A percentile compares a stretch with the other conserved stretches of the same genome.
Conservation (phyloP, 179 eudicot species). For the Spinacia oleracea region DNA sequence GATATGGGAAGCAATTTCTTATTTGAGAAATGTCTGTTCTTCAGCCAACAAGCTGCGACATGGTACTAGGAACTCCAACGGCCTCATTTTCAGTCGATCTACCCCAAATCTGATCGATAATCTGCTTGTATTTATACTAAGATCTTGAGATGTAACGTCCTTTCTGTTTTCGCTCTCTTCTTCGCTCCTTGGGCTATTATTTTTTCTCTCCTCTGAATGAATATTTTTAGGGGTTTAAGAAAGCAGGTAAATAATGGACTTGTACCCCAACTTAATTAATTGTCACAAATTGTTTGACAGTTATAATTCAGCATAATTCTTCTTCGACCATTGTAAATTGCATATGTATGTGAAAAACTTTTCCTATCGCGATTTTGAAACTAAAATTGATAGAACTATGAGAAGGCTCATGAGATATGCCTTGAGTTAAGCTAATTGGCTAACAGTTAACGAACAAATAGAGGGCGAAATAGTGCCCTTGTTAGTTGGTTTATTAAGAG, state of each 20-base stretch:
- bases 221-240: neutral
- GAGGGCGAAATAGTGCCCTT: neutral
- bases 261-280: neutral
- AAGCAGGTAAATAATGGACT: constrained; percentile 12
- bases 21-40: neutral
- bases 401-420: neutral
- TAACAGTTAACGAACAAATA: neutral
- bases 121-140: neutral
- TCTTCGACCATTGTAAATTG: neutral
- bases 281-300: neutral
- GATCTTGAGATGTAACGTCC: constrained; percentile 10
- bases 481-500: neutral
- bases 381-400: neutral
- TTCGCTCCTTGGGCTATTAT: neutral
- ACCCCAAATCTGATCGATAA: neutral
- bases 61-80: neutral
- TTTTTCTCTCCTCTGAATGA: constrained; percentile 6
- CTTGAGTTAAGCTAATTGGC: neutral
- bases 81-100: neutral
- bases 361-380: neutral
- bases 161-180: neutral
- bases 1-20: neutral
- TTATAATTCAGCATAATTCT: neutral
- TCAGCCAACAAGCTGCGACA: constrained; percentile 6
- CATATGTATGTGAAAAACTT: neutral